phyloP scores from a whole-genome alignment of 2,329 filamentous ascomycete genomes.

The Hypoxylon sp. region DNA sequence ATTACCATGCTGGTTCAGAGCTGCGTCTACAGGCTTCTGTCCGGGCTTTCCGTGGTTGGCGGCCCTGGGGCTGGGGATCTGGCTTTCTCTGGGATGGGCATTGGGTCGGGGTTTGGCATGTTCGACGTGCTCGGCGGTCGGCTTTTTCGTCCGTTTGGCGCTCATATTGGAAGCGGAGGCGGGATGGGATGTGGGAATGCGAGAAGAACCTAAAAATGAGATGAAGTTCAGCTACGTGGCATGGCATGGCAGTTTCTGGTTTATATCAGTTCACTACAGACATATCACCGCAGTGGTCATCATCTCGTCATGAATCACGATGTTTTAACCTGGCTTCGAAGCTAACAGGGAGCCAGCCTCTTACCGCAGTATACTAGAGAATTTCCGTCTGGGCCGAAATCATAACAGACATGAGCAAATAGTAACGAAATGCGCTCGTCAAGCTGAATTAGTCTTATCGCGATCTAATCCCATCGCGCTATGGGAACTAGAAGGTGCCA shows the following conservation, averaged over 20 bases:
- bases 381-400: background rate
- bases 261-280: background rate
- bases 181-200: background rate
- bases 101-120: conserved; percentile 3
- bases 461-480: background rate
- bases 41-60: background rate
- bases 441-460: background rate
- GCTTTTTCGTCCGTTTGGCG: background rate
- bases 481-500: background rate
- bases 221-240: background rate
- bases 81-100: conserved; percentile 1
- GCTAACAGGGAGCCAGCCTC: background rate
- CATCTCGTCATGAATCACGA: conserved; percentile 15
- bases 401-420: background rate
- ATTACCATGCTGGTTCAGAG: conserved; percentile 5
- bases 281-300: background rate
- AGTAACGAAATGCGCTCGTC: background rate
- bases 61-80: background rate
- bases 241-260: background rate
- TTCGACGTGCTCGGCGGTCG: background rate
- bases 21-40: conserved; percentile 1
- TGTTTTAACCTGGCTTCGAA: background rate
- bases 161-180: conserved; percentile 3
- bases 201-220: background rate
- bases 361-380: background rate